These are phyloP conservation scores for Aspergillus aculeatinus DNA, from an alignment of 2,329 filamentous ascomycete species.

Conservation along the genomic window DNA sequence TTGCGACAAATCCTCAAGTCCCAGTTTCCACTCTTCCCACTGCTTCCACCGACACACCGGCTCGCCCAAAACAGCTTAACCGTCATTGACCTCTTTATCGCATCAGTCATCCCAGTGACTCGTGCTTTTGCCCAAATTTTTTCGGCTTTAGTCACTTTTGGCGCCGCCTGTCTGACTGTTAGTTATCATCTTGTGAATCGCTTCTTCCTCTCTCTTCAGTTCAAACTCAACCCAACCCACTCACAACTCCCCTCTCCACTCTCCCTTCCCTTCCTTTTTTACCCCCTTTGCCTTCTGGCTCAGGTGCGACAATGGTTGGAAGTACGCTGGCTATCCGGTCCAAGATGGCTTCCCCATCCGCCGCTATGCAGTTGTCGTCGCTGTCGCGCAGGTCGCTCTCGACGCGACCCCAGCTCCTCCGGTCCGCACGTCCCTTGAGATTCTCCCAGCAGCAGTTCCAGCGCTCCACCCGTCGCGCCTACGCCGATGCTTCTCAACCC, in stretches of 20 bases:
- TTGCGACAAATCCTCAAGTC: background rate
- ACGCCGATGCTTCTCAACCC: slow-evolving; percentile 50
- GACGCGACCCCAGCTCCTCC: slow-evolving; percentile 28
- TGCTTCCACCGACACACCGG: slow-evolving; percentile 29
- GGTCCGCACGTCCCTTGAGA: slow-evolving; percentile 29
- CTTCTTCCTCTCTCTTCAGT: slow-evolving; percentile 11
- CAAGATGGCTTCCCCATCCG: slow-evolving; percentile 31
- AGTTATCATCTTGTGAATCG: slow-evolving; percentile 5
- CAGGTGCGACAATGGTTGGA: slow-evolving; percentile 37
- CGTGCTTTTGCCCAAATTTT: slow-evolving; percentile 13
- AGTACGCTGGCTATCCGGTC: slow-evolving; percentile 35
- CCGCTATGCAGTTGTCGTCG: slow-evolving; percentile 36
- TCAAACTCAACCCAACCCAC: slow-evolving; percentile 2
- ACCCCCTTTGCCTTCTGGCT: slow-evolving; percentile 12
- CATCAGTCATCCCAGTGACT: slow-evolving; percentile 11
- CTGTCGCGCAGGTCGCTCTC: slow-evolving; percentile 39
- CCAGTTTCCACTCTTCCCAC: too few species aligned
- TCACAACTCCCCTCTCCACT: slow-evolving; percentile 12
- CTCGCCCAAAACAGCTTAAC: slow-evolving; percentile 37
- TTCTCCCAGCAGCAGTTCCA: slow-evolving; percentile 27
- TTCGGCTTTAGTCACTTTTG: slow-evolving; percentile 16
- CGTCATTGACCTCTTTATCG: slow-evolving; percentile 8
- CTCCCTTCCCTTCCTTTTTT: slow-evolving; percentile 10
- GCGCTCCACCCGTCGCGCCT: slow-evolving; percentile 47
- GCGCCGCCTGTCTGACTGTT: slow-evolving; percentile 7